Conservation (phyloP, 768 basidiomycete species). For the Paxillus ammoniavirescens region DNA sequence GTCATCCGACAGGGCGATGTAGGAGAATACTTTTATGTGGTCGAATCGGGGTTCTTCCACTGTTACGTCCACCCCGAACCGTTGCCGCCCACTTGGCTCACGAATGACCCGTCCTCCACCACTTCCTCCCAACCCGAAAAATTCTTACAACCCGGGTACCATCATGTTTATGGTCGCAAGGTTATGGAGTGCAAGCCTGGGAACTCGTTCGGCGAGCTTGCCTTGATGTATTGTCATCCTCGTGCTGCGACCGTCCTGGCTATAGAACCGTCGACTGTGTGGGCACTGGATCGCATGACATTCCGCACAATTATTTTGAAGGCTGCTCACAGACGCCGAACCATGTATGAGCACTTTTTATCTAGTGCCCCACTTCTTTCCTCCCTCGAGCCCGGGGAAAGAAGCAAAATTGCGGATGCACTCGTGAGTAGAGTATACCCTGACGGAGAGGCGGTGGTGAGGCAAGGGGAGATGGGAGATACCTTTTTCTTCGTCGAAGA, state of each 20-base stretch:
- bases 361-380: constrained; percentile 86
- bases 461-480: constrained; percentile 92
- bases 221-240: constrained; percentile 97
- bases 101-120: constrained; percentile 38
- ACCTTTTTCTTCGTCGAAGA: constrained; percentile 98
- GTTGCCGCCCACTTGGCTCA: constrained; percentile 57
- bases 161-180: constrained; percentile 72
- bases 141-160: constrained; percentile 62
- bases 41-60: constrained; percentile 84
- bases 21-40: constrained; percentile 97
- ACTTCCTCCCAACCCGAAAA: constrained; percentile 45
- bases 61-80: constrained; percentile 77
- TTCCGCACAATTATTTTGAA: constrained; percentile 98
- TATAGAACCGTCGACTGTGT: constrained; percentile 77
- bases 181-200: constrained; percentile 86
- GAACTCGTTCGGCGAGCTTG: constrained; percentile 91
- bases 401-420: constrained; percentile 97
- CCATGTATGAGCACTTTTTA: constrained; percentile 96
- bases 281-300: constrained; percentile 96
- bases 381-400: constrained; percentile 81
- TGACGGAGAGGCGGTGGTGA: constrained; percentile 86
- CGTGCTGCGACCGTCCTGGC: constrained; percentile 93
- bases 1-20: constrained; percentile 96
- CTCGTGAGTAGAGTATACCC: constrained; percentile 78
- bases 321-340: constrained; percentile 83